Conservation (phyloP, 148 eudicot species). For the Agrostemma githago region DNA sequence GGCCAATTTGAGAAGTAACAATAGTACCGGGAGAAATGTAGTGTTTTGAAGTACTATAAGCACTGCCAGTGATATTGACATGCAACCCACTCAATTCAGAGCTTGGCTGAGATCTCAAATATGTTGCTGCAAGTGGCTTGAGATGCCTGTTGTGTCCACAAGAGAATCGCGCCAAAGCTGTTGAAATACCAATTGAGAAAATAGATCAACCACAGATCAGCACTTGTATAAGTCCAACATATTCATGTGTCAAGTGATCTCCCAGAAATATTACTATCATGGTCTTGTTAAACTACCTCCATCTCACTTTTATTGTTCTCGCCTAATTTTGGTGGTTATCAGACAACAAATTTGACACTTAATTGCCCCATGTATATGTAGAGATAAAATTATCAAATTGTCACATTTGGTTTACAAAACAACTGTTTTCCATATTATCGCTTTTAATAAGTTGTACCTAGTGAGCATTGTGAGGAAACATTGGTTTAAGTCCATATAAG, state of each 20-base stretch:
- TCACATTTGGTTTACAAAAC: too few relatives aligned
- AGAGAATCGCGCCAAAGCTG: conserved; percentile 93
- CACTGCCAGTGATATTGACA: conserved; percentile 60
- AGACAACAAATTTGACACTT: too few relatives aligned
- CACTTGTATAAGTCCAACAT: background rate
- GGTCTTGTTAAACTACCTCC: background rate
- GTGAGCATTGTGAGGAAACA: too few relatives aligned
- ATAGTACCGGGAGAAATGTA: conserved; percentile 51
- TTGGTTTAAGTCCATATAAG: too few relatives aligned
- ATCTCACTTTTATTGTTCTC: too few relatives aligned
- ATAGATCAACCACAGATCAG: background rate
- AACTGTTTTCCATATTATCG: too few relatives aligned
- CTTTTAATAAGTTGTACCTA: too few relatives aligned
- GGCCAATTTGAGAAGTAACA: conserved; percentile 61
- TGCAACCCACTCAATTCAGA: conserved; percentile 58
- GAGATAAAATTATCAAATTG: too few relatives aligned
- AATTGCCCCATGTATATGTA: too few relatives aligned
- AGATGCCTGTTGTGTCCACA: conserved; percentile 89
- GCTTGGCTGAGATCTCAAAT: conserved; percentile 71
- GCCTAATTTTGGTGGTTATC: too few relatives aligned
- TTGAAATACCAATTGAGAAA: conserved; percentile 14
- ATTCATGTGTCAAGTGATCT: background rate
- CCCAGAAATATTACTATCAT: background rate
- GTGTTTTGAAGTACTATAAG: conserved; percentile 58
- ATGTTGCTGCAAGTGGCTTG: conserved; percentile 75